Evolutionary conservation across 139 green algal species (phyloP).

Genomic region (Coccomyxa sp.): DNA sequence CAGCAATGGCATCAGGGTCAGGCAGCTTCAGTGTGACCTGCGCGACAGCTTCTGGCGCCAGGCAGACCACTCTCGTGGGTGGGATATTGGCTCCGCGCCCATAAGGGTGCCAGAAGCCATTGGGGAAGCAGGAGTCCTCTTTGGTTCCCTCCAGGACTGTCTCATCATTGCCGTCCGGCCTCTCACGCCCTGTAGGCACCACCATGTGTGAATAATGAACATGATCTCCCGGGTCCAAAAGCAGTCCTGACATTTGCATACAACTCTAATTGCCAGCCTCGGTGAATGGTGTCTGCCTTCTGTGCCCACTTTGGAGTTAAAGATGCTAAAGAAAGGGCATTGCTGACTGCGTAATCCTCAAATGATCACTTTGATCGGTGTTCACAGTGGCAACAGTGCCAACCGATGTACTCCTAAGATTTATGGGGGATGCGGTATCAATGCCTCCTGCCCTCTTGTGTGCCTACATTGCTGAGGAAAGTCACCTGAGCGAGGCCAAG

Average conservation of each 20-base stretch:
- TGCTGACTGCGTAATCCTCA: too few relatives aligned
- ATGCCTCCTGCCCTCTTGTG: too few relatives aligned
- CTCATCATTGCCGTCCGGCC: conserved; percentile 1
- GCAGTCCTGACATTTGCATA: neutral
- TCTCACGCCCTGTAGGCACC: neutral
- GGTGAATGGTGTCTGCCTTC: too few relatives aligned
- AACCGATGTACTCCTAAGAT: too few relatives aligned
- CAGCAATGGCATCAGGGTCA: neutral
- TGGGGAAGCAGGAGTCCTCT: neutral
- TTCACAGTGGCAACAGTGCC: too few relatives aligned
- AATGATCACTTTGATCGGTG: too few relatives aligned
- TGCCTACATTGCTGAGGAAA: too few relatives aligned
- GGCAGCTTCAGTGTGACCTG: conserved; percentile 4
- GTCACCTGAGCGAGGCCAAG: neutral
- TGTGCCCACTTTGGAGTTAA: too few relatives aligned
- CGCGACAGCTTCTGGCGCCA: neutral
- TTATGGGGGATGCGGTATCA: too few relatives aligned
- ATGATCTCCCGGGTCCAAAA: neutral
- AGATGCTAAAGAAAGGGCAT: too few relatives aligned
- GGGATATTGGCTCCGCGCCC: neutral
- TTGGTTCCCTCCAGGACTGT: neutral
- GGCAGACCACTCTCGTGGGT: neutral
- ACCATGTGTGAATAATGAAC: neutral
- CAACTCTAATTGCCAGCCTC: too few relatives aligned
- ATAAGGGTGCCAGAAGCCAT: conserved; percentile 1